Base-by-base conservation (phyloP, 164 flowering plant species). In the Vitis riparia region DNA sequence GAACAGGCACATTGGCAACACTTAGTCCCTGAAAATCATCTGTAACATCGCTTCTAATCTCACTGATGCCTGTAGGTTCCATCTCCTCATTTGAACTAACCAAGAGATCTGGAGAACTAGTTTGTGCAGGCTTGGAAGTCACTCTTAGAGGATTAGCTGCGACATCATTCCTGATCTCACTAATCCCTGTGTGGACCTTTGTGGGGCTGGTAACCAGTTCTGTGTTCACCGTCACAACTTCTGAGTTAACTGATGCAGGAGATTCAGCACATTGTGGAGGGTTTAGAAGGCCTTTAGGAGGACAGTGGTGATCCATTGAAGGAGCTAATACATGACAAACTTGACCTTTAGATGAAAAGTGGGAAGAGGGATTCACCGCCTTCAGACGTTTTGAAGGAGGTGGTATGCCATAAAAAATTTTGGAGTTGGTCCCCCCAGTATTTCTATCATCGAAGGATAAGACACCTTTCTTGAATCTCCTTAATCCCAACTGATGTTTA, bases 191-290 rank as follows among this genome's bases (percentile, higher is more conserved):
- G 7, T 37, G 44, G 44, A 6, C 44, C 7, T 57, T n/a, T 9
- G 6, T 50, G 10, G 62, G 16, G 27, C 51, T 57, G 29, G 51
- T n/a, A 8, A 51, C 12, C 51, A 65, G 49, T 49, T 50, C 52
- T 8, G 10, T 58, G 51, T 65, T 30, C 16, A 37, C 58, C 23
- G 27, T 55, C 16, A 30, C 15, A 49, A 58, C 68, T 27, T 71
- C 69, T 52, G 75, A 72, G 66, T 59, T 55, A 66, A 55, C 51
- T 48, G 67, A 70, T 37, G 27, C 30, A 23, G 55, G 63, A 47
- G 67, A 68, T 63, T 67, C 76, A 64, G 63, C 67, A 27, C 17
- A 61, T 15, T 53, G 70, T 65, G 27, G 37, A 68, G 59, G 63
- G 23, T 62, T 66, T 62, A 65, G 63, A 60, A 65, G 63, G 50